A percentile compares a stretch with the other conserved stretches of the same genome.
phyloP scores from a whole-genome alignment of 371 early-diverging fungal species.

The Mortierella sp. region DNA sequence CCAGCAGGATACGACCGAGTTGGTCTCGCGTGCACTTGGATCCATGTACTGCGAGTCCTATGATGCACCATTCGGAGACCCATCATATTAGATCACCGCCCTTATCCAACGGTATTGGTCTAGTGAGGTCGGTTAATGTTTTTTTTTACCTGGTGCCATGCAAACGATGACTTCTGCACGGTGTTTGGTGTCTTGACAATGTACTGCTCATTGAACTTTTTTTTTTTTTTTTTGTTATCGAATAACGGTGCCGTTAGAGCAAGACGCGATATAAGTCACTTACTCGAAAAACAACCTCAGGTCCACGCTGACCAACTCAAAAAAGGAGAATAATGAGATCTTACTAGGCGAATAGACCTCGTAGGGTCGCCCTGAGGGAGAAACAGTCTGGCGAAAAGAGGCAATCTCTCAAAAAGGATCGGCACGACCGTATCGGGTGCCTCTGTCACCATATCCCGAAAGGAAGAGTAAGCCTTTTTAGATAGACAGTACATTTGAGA shows the following conservation, averaged over 20 bases:
- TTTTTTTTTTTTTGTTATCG: not conserved
- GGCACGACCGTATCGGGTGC: conserved; percentile 31
- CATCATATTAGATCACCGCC: not conserved
- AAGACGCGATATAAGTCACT: too few relatives aligned
- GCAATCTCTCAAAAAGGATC: conserved; percentile 29
- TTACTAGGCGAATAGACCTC: conserved; percentile 26
- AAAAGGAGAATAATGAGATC: too few relatives aligned
- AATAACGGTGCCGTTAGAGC: too few relatives aligned
- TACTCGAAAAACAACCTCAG: too few relatives aligned
- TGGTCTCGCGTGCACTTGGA: conserved; percentile 13
- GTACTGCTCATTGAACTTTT: conserved; percentile 50
- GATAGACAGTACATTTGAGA: conserved; percentile 43
- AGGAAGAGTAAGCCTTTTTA: conserved; percentile 20
- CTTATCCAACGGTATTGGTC: not conserved
- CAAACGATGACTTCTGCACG: conserved; percentile 15
- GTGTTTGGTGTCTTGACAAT: conserved; percentile 46
- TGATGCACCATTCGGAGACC: not conserved
- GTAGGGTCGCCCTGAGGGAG: conserved; percentile 15
- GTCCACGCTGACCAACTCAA: too few relatives aligned
- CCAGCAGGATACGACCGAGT: conserved; percentile 40
- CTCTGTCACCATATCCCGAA: conserved; percentile 42
- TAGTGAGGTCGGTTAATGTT: not conserved
- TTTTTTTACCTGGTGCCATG: conserved; percentile 38
- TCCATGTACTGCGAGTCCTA: conserved; percentile 51
- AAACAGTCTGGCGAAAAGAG: conserved; percentile 17